phyloP scores from a whole-genome alignment of 2,329 filamentous ascomycete species.

The Ascochyta lentis region DNA sequence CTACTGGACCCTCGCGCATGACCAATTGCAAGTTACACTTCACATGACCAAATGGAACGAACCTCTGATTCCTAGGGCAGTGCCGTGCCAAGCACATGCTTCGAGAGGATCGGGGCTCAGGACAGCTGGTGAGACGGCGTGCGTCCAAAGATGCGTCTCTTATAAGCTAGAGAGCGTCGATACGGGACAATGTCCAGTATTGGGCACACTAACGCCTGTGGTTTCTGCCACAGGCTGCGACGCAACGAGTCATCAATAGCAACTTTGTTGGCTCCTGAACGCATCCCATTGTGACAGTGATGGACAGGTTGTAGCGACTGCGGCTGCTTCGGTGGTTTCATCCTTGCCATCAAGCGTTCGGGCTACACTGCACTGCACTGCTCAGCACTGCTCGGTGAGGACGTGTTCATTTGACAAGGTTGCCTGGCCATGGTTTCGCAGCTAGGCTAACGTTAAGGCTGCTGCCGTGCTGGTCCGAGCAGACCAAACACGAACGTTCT shows the following conservation, averaged over 20 bases:
- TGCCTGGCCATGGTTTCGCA: conserved; percentile 3
- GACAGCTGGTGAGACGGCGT: conserved; percentile 15
- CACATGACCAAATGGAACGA: neutral
- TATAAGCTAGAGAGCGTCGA: conserved; percentile 5
- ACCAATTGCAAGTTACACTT: neutral
- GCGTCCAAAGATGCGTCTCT: conserved; percentile 9
- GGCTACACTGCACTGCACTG: neutral
- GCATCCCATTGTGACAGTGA: neutral
- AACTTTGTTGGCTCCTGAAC: conserved; percentile 1
- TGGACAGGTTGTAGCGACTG: conserved; percentile 13
- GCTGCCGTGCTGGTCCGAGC: conserved; percentile 10
- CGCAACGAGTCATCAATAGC: conserved; percentile 12
- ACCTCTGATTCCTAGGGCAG: neutral
- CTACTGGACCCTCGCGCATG: neutral
- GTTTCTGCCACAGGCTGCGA: conserved; percentile 19
- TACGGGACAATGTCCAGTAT: conserved; percentile 7
- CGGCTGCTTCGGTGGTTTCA: conserved; percentile 11
- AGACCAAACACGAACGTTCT: conserved; percentile 15
- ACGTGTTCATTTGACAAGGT: conserved; percentile 2
- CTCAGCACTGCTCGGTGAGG: conserved; percentile 1
- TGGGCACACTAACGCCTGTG: conserved; percentile 1
- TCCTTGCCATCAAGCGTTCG: conserved; percentile 3
- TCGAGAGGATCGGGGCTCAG: conserved; percentile 12
- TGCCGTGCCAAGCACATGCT: conserved; percentile 2
- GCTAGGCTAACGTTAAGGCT: conserved; percentile 3